phyloP scores from a whole-genome alignment of 2,329 filamentous ascomycete genomes.

The Dothiorella sarmentorum region DNA sequence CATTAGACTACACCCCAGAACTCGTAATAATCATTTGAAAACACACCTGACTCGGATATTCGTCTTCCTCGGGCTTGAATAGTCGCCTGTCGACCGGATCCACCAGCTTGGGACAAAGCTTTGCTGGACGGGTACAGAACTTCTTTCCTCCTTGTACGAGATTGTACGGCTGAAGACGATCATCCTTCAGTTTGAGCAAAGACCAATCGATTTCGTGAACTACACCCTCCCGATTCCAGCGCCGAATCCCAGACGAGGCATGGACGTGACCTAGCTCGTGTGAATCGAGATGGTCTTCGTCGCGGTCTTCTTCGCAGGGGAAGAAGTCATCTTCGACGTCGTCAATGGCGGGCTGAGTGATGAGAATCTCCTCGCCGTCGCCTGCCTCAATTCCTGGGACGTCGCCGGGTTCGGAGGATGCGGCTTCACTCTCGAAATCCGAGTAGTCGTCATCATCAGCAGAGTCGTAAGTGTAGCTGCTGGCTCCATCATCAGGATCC shows the following conservation, averaged over 20 bases:
- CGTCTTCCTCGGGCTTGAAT: constrained; percentile 37
- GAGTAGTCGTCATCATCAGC: constrained; percentile 57
- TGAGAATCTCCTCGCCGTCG: constrained; percentile 70
- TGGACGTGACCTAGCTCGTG: constrained; percentile 80
- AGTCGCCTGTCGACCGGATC: constrained; percentile 34
- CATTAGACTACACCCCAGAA: not conserved
- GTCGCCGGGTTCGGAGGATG: constrained; percentile 47
- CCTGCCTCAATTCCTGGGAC: constrained; percentile 43
- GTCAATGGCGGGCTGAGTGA: constrained; percentile 89
- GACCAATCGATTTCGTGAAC: constrained; percentile 96
- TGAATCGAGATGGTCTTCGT: constrained; percentile 74
- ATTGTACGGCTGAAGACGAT: constrained; percentile 67
- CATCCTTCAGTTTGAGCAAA: constrained; percentile 72
- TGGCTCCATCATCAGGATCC: constrained; percentile 32
- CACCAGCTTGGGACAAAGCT: constrained; percentile 33
- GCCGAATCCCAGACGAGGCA: constrained; percentile 83
- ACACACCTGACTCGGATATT: constrained; percentile 49
- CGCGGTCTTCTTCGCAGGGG: constrained; percentile 67
- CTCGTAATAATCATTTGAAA: constrained; percentile 24
- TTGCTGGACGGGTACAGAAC: constrained; percentile 27
- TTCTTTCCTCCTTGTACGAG: constrained; percentile 56
- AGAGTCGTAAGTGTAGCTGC: constrained; percentile 24
- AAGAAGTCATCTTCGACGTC: constrained; percentile 83
- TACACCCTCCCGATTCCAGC: constrained; percentile 66
- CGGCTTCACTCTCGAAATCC: constrained; percentile 50